Conservation (phyloP, 2,329 filamentous ascomycete genomes). For the Alternaria ventricosa region DNA sequence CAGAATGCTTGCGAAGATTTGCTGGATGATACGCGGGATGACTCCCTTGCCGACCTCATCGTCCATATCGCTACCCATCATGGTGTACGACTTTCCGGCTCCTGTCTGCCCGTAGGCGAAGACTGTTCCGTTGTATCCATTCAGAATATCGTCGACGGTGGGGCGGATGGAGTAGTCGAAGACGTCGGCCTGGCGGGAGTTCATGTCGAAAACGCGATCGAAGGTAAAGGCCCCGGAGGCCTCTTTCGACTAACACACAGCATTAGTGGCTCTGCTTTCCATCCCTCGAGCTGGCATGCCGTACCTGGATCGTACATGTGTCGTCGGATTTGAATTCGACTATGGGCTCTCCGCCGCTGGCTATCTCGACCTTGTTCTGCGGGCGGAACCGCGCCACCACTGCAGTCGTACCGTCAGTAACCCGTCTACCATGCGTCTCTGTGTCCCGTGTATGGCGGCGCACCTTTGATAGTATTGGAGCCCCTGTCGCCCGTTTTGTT, state of each 20-base stretch:
- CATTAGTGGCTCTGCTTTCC: slow-evolving; percentile 16
- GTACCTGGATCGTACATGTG: slow-evolving; percentile 84
- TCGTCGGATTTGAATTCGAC: slow-evolving; percentile 88
- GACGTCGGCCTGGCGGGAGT: slow-evolving; percentile 86
- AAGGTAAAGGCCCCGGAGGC: slow-evolving; percentile 86
- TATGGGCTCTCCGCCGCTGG: slow-evolving; percentile 88
- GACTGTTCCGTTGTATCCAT: slow-evolving; percentile 98
- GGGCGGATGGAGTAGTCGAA: slow-evolving; percentile 97
- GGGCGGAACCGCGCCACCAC: slow-evolving; percentile 98
- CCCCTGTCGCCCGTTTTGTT: slow-evolving; percentile 43
- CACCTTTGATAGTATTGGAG: slow-evolving; percentile 57
- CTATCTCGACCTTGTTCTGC: slow-evolving; percentile 92
- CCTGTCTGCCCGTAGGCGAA: slow-evolving; percentile 99
- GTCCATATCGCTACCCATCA: slow-evolving; percentile 97
- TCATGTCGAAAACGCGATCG: slow-evolving; percentile 96
- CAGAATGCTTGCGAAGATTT: slow-evolving; percentile 96
- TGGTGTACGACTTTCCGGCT: slow-evolving; percentile 98
- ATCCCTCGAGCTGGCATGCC: slow-evolving; percentile 29
- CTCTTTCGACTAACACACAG: slow-evolving; percentile 72
- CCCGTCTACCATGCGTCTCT: neutral
- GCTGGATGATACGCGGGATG: slow-evolving; percentile 94
- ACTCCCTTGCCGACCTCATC: slow-evolving; percentile 88
- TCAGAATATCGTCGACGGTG: slow-evolving; percentile 96
- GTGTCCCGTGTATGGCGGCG: slow-evolving; percentile 12
- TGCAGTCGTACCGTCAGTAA: slow-evolving; percentile 49